A percentile compares a stretch with the other conserved stretches of the same genome.
Evolutionary conservation across 352 stramenopile species (phyloP).

Genomic region (Ophiocytium majus): DNA sequence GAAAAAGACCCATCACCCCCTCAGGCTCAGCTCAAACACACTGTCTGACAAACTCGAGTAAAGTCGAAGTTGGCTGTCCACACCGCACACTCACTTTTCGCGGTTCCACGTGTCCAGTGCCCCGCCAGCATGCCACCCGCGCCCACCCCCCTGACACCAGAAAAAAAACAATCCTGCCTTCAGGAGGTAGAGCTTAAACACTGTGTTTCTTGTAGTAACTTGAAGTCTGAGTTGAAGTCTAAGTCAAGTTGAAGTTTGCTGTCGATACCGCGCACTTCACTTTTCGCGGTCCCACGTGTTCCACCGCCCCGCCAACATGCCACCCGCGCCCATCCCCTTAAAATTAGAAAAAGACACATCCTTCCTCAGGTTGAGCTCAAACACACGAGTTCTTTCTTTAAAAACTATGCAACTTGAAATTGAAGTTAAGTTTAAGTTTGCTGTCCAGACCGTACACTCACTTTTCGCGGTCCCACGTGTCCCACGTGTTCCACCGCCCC

Average conservation of each 20-base stretch:
- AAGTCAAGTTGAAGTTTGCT: background rate
- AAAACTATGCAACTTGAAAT: background rate
- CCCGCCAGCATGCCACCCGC: constrained; percentile 1
- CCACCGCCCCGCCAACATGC: background rate
- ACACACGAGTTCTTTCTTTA: background rate
- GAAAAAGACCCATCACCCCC: background rate
- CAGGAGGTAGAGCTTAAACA: background rate
- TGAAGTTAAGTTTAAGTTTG: no score
- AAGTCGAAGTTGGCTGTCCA: no score
- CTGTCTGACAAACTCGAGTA: background rate
- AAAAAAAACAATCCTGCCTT: background rate
- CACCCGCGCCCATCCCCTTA: background rate
- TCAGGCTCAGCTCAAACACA: background rate
- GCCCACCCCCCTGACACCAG: background rate
- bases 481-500: constrained; percentile 14
- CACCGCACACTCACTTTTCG: constrained; percentile 19
- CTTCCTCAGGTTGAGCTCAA: background rate
- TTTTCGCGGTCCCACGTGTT: background rate
- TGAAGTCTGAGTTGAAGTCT: no score
- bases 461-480: constrained; percentile 14
- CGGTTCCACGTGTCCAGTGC: background rate
- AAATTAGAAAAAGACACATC: background rate
- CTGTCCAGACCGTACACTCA: no score
- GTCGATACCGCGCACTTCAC: background rate
- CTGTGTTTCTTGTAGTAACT: no score